These are phyloP conservation scores for Trichoderma oligosporum DNA, from an alignment of 2,329 filamentous ascomycete genomes.

Conservation along the genomic window DNA sequence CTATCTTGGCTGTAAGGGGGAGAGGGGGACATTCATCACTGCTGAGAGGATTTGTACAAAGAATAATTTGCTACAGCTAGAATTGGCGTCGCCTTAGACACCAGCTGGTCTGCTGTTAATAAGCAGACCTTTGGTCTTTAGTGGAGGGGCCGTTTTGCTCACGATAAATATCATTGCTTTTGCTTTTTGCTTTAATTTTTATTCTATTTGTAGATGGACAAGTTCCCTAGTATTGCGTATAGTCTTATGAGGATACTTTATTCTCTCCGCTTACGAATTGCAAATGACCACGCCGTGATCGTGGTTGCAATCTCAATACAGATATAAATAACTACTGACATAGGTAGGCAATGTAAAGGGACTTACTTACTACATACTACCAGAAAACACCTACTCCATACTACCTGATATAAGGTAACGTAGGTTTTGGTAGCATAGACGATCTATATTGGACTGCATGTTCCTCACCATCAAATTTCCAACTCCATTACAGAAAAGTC, in stretches of 20 bases:
- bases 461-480: slow-evolving; percentile 84
- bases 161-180: slow-evolving; percentile 7
- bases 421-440: not conserved
- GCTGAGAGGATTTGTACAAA: not conserved
- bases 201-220: not conserved
- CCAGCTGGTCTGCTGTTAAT: not conserved
- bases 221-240: too few relatives aligned
- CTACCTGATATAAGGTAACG: too few relatives aligned
- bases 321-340: not conserved
- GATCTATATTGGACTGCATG: too few relatives aligned
- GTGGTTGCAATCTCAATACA: too few relatives aligned
- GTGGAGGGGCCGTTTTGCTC: not conserved
- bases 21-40: not conserved
- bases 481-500: slow-evolving; percentile 58
- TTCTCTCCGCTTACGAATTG: too few relatives aligned
- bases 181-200: slow-evolving; percentile 5
- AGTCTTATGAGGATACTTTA: too few relatives aligned
- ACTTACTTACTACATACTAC: too few relatives aligned
- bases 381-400: too few relatives aligned
- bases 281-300: too few relatives aligned
- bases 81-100: not conserved
- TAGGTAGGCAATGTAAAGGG: too few relatives aligned
- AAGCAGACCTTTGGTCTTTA: not conserved
- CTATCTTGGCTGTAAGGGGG: not conserved
- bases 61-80: not conserved